Evolutionary conservation across 1,284 basidiomycete species (phyloP).

Genomic region (Earliella scabrosa): DNA sequence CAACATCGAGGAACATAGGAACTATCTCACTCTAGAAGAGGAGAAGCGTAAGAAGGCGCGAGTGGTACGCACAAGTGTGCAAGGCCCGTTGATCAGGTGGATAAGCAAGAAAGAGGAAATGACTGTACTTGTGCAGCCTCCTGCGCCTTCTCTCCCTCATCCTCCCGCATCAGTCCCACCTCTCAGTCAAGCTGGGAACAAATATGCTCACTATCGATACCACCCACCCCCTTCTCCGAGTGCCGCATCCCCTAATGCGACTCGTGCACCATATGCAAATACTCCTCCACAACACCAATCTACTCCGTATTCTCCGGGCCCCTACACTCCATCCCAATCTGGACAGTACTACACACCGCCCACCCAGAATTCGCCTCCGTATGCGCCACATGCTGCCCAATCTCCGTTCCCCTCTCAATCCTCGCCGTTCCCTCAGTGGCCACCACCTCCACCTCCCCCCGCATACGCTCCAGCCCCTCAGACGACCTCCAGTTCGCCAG

Average conservation of each 20-base stretch:
- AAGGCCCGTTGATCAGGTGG: conserved; percentile 78
- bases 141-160: conserved; percentile 35
- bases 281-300: conserved; percentile 3
- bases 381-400: not conserved
- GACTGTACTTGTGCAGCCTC: conserved; percentile 39
- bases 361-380: not conserved
- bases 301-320: not conserved
- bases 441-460: conserved; percentile 10
- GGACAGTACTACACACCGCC: not conserved
- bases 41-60: conserved; percentile 77
- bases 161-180: not conserved
- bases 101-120: conserved; percentile 67
- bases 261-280: not conserved
- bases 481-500: conserved; percentile 16
- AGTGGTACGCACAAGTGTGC: conserved; percentile 60
- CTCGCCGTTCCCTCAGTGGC: conserved; percentile 21
- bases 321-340: not conserved
- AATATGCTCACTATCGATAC: conserved; percentile 1
- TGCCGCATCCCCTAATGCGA: not conserved
- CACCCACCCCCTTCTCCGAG: not conserved
- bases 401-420: not conserved
- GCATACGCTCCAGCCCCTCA: conserved; percentile 12
- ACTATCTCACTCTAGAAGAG: conserved; percentile 80
- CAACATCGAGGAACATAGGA: conserved; percentile 77
- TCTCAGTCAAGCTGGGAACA: conserved; percentile 9